Evolutionary conservation across 495 filamentous ascomycete species (phyloP), one percentile per base, ranked within the genome.

Genomic region (Penicillium tannophilum): DNA sequence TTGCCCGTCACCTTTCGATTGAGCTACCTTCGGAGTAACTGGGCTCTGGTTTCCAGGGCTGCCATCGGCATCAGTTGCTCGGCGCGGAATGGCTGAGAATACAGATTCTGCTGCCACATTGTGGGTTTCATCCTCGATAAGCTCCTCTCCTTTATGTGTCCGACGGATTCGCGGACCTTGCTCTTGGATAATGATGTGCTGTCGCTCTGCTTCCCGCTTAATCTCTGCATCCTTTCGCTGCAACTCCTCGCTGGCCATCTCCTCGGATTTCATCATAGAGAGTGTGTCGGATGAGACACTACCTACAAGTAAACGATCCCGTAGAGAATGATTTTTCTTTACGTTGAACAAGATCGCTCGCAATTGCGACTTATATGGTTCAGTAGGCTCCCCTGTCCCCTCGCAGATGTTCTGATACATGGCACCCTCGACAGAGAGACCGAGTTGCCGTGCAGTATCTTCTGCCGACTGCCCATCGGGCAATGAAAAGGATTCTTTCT

Each of bases 131-230:
- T 89, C 86, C 52, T 90, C 91, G 36, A 98, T 83, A 14, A 96
- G 57, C 66, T 98, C 94, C 57, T 97, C 93, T 30, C 94, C 94
- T 72, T 97, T 98, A 70, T 98, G 94, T 2, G 93, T 97, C 61
- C 89, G 86, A 64, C 92, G 84, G 55, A 96, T 89, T 4, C 92
- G 85, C 7, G 93, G 94, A 0, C 84, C 86, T 62, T 93, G 86
- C 39, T 96, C 91, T 41, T 90, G 85, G 31, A 93, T 82, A 52
- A 96, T 84, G 49, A 93, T 90, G 52, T 91, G 86, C 62, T 97
- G 92, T 61, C 94, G 89, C 60, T 97, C 94, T 1, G 88, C 86
- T 68, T 93, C 88, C 52, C 86, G 82, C 63, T 87, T 86, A 72
- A 90, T 87, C 56, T 83, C 79, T 12, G 90, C 90, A 49, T 84